A percentile compares a stretch with the other conserved stretches of the same genome.
Conservation (phyloP, 169 alveolate species). For the Perkinsus chesapeaki region DNA sequence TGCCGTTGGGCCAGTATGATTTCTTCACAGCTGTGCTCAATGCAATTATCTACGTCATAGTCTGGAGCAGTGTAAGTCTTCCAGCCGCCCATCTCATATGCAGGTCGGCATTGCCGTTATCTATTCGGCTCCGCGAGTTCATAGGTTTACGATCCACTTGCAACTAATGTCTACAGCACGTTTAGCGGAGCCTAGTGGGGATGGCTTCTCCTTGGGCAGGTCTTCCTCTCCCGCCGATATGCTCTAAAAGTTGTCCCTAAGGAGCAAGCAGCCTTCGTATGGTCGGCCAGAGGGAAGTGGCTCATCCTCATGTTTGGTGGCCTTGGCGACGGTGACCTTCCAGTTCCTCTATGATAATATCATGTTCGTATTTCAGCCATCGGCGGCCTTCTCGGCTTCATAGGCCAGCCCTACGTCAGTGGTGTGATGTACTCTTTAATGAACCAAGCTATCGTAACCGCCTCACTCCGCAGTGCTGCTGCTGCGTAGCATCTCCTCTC, state of each 20-base stretch:
- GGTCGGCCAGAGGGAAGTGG: not conserved
- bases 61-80: not conserved
- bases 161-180: not conserved
- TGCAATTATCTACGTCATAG: not conserved
- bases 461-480: not conserved
- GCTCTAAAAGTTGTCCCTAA: not conserved
- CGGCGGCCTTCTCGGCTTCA: not conserved
- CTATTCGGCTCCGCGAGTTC: too few species aligned
- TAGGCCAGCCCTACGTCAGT: not conserved
- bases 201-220: not conserved
- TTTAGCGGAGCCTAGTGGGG: too few species aligned
- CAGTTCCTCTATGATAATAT: not conserved
- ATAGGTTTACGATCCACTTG: not conserved
- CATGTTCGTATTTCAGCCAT: not conserved
- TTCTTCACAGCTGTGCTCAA: not conserved
- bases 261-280: not conserved
- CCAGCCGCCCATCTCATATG: too few species aligned
- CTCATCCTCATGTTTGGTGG: not conserved
- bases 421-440: not conserved
- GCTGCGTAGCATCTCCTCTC: not conserved
- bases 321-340: not conserved
- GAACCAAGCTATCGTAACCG: not conserved
- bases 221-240: not conserved
- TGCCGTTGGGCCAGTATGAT: not conserved
- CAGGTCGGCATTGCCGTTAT: too few species aligned